Percentiles rank a stretch among this genome's conserved stretches.
These are phyloP conservation scores for Hypoxylon sp. DNA, from an alignment of 2,329 filamentous ascomycete species.

Conservation along the genomic window DNA sequence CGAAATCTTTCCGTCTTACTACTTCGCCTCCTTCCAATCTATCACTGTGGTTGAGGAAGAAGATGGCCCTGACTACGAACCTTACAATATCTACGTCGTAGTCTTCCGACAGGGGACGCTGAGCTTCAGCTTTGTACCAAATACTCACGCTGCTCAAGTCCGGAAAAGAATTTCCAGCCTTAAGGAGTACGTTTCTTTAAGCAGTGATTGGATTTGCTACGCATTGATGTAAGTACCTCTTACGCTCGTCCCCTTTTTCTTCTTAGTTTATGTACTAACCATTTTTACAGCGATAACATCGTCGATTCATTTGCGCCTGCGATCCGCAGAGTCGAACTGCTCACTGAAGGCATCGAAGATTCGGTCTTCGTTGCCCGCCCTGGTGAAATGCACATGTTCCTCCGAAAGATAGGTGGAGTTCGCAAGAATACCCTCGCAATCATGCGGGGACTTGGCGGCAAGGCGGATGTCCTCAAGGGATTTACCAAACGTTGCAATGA, in stretches of 20 bases:
- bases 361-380: constrained; percentile 91
- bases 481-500: constrained; percentile 99
- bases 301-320: constrained; percentile 94
- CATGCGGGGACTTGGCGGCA: constrained; percentile 91
- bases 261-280: constrained; percentile 5
- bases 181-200: constrained; percentile 93
- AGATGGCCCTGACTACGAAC: constrained; percentile 84
- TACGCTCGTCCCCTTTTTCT: not conserved
- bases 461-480: constrained; percentile 96
- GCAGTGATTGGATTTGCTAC: constrained; percentile 99
- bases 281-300: constrained; percentile 78
- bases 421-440: constrained; percentile 95
- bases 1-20: constrained; percentile 95
- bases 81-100: constrained; percentile 95
- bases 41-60: constrained; percentile 84
- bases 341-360: constrained; percentile 94
- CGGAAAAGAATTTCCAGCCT: constrained; percentile 90
- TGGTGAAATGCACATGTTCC: constrained; percentile 87
- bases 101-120: constrained; percentile 95
- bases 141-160: constrained; percentile 87
- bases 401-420: constrained; percentile 86
- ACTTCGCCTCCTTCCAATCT: constrained; percentile 96
- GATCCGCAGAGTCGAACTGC: constrained; percentile 84
- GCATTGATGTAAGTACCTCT: constrained; percentile 79
- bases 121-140: constrained; percentile 91